Conservation (phyloP, 495 filamentous ascomycete species). For the Talaromyces adpressus region DNA sequence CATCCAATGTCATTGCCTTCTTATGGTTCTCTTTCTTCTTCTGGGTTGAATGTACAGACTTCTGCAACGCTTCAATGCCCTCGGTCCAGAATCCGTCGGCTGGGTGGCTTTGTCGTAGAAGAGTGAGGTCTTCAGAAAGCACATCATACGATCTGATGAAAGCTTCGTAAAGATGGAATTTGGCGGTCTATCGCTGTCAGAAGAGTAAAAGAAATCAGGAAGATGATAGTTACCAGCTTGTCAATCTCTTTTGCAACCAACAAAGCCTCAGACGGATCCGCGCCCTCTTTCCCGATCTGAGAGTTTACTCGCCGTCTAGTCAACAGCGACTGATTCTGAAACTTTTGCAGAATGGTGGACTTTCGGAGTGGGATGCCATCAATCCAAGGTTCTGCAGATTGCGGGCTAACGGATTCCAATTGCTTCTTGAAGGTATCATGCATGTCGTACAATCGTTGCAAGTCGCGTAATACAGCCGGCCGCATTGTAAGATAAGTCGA, state of each 20-base stretch:
- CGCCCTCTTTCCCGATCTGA: slow-evolving; percentile 38
- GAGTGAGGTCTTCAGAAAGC: slow-evolving; percentile 68
- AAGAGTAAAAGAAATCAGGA: background rate
- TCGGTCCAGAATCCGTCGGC: slow-evolving; percentile 78
- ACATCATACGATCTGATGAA: slow-evolving; percentile 83
- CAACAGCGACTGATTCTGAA: slow-evolving; percentile 26
- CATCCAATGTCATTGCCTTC: slow-evolving; percentile 71
- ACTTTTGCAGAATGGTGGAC: slow-evolving; percentile 14
- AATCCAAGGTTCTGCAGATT: background rate
- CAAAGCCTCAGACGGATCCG: slow-evolving; percentile 64
- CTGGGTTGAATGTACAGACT: slow-evolving; percentile 65
- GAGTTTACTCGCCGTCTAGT: slow-evolving; percentile 22
- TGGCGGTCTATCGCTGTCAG: slow-evolving; percentile 51
- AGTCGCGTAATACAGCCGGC: slow-evolving; percentile 35
- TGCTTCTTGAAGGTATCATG: slow-evolving; percentile 31
- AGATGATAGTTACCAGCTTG: slow-evolving; percentile 49
- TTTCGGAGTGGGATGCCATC: background rate
- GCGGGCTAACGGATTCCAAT: slow-evolving; percentile 5
- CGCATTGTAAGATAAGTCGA: slow-evolving; percentile 26
- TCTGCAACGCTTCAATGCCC: slow-evolving; percentile 80
- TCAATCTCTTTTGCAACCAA: slow-evolving; percentile 73
- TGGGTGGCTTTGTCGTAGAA: slow-evolving; percentile 58
- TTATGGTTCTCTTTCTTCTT: slow-evolving; percentile 53
- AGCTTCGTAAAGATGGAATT: slow-evolving; percentile 80
- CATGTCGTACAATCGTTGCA: slow-evolving; percentile 34